phyloP scores from a whole-genome alignment of 257 asterid species.

The Haberlea rhodopensis region DNA sequence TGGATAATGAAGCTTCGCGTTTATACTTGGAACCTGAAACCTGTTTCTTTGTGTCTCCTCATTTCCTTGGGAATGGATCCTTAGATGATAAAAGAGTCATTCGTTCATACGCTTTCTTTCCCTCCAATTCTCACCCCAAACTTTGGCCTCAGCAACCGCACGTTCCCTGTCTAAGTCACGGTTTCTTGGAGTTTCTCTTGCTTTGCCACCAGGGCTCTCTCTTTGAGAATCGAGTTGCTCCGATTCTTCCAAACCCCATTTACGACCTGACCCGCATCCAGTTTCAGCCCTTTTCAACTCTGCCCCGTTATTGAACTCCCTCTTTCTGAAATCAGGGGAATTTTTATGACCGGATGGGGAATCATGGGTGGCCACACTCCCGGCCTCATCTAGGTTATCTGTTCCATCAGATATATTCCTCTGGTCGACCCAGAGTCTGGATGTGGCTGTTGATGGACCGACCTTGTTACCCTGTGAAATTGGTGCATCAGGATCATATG shows the following conservation, averaged over 20 bases:
- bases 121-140: constrained; percentile 92
- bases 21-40: constrained; percentile 5
- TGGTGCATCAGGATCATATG: constrained; percentile 46
- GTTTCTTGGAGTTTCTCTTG: constrained; percentile 56
- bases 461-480: constrained; percentile 33
- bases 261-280: constrained; percentile 60
- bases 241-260: constrained; percentile 61
- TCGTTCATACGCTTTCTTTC: constrained; percentile 55
- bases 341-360: constrained; percentile 69
- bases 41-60: background rate
- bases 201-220: constrained; percentile 65
- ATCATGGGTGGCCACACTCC: constrained; percentile 41
- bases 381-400: constrained; percentile 37
- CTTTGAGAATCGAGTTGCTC: constrained; percentile 54
- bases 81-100: constrained; percentile 52
- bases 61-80: constrained; percentile 19
- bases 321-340: constrained; percentile 68
- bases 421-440: constrained; percentile 43
- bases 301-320: constrained; percentile 41
- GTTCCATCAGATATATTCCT: constrained; percentile 38
- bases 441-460: constrained; percentile 33
- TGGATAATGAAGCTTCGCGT: background rate
- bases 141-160: constrained; percentile 88
- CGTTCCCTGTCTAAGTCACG: constrained; percentile 77
- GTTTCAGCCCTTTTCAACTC: constrained; percentile 64